These are phyloP conservation scores for Candida vartiovaarae DNA, from an alignment of 805 yeast genomes.

Conservation along the genomic window DNA sequence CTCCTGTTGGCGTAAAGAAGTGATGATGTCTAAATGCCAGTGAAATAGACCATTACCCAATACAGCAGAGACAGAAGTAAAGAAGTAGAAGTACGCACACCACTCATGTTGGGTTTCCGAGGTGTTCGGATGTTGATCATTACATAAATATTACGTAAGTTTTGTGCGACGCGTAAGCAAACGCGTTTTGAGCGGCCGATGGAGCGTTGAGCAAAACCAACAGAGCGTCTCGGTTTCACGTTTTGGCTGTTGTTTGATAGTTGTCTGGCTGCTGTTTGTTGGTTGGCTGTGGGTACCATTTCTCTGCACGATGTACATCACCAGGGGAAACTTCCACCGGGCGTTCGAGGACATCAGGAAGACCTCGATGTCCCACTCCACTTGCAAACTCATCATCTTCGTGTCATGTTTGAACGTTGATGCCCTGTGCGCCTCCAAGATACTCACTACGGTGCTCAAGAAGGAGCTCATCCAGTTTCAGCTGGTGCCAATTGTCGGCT, in stretches of 20 bases:
- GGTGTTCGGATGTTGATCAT: no score
- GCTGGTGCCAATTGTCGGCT: constrained; percentile 89
- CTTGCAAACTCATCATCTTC: constrained; percentile 72
- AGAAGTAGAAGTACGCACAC: no score
- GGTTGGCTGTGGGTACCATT: no score
- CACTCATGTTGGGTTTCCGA: no score
- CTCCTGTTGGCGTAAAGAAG: no score
- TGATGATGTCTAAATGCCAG: no score
- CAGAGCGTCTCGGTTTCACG: no score
- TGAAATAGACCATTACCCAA: no score
- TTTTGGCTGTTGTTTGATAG: no score
- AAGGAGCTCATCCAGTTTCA: constrained; percentile 83
- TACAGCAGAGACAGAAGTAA: no score
- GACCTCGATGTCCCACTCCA: constrained; percentile 83
- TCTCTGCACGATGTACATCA: constrained; percentile 55
- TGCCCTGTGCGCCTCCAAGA: constrained; percentile 82
- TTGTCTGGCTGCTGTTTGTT: no score
- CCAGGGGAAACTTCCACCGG: constrained; percentile 57
- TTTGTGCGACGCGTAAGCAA: neutral
- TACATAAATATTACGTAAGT: neutral
- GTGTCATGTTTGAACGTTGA: constrained; percentile 90
- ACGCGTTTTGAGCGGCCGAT: neutral
- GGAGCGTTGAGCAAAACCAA: no score
- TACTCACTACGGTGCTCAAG: constrained; percentile 62
- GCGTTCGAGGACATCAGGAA: constrained; percentile 63